phyloP scores from a whole-genome alignment of 179 eudicot genomes.

The Vitellaria paradoxa region DNA sequence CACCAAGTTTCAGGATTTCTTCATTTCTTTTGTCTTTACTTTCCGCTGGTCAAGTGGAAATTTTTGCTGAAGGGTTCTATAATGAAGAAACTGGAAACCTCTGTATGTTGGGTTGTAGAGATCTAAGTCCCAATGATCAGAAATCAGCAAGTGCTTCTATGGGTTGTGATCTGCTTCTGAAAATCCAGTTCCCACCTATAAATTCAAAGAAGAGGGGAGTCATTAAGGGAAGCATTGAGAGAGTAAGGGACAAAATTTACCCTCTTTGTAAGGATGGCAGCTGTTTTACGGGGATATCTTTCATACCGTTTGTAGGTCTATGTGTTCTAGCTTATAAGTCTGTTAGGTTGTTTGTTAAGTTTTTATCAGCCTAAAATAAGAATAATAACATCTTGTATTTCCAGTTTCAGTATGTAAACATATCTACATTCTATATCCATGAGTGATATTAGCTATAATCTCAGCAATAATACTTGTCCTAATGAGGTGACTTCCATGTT shows the following conservation, averaged over 20 bases:
- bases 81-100: constrained; percentile 44
- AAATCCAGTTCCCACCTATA: constrained; percentile 43
- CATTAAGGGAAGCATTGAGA: constrained; percentile 53
- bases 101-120: constrained; percentile 74
- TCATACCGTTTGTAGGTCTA: constrained; percentile 10
- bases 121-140: constrained; percentile 10
- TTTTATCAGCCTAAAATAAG: no score
- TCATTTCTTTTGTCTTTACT: background rate
- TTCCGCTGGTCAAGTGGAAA: background rate
- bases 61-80: constrained; percentile 73
- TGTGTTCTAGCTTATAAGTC: no score
- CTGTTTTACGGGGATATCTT: constrained; percentile 26
- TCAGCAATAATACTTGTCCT: no score
- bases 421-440: no score
- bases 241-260: constrained; percentile 45
- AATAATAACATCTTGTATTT: no score
- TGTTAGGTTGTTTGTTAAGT: no score
- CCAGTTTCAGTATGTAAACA: no score
- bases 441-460: no score
- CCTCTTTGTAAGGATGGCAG: constrained; percentile 43
- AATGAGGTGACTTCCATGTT: no score
- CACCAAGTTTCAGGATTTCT: background rate
- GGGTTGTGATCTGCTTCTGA: constrained; percentile 59
- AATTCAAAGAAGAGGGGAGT: constrained; percentile 17
- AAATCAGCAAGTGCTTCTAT: background rate